These are phyloP conservation scores for Leccinum sublutescens DNA, from an alignment of 768 basidiomycete species.

Conservation along the genomic window DNA sequence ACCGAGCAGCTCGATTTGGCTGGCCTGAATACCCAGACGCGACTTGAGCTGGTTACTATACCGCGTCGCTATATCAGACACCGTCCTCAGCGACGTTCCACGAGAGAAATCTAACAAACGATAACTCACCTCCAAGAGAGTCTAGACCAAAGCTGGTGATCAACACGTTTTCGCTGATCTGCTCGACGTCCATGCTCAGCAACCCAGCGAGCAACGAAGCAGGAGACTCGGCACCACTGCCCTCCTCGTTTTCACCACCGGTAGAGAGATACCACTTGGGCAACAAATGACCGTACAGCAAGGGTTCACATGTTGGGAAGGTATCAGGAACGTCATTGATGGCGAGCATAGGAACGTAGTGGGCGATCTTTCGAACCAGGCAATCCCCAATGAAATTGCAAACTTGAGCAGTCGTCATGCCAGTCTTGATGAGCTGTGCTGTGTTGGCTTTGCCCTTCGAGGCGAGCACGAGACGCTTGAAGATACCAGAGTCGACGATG, in stretches of 20 bases:
- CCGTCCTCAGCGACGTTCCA: no score
- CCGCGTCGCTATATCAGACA: slow-evolving; percentile 23
- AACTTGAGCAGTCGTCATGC: slow-evolving; percentile 33
- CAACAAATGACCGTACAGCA: slow-evolving; percentile 25
- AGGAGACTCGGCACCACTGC: slow-evolving; percentile 19
- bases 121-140: slow-evolving; percentile 24
- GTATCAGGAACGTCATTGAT: slow-evolving; percentile 25
- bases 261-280: slow-evolving; percentile 22
- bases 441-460: slow-evolving; percentile 30
- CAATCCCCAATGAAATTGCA: slow-evolving; percentile 34
- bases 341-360: slow-evolving; percentile 31
- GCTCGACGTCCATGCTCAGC: slow-evolving; percentile 26
- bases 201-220: slow-evolving; percentile 25
- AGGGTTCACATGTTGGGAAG: slow-evolving; percentile 27
- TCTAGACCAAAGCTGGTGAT: slow-evolving; percentile 29
- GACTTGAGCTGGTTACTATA: slow-evolving; percentile 31
- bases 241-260: slow-evolving; percentile 12
- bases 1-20: slow-evolving; percentile 26
- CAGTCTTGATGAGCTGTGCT: slow-evolving; percentile 29
- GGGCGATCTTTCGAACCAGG: slow-evolving; percentile 27
- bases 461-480: slow-evolving; percentile 31
- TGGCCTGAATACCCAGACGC: slow-evolving; percentile 26
- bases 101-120: no score
- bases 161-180: slow-evolving; percentile 30
- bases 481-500: slow-evolving; percentile 35